These are phyloP conservation scores for Bolboschoenoplectus hybrid DNA, from an alignment of 202 grass and related monocot genomes.

Conservation along the genomic window DNA sequence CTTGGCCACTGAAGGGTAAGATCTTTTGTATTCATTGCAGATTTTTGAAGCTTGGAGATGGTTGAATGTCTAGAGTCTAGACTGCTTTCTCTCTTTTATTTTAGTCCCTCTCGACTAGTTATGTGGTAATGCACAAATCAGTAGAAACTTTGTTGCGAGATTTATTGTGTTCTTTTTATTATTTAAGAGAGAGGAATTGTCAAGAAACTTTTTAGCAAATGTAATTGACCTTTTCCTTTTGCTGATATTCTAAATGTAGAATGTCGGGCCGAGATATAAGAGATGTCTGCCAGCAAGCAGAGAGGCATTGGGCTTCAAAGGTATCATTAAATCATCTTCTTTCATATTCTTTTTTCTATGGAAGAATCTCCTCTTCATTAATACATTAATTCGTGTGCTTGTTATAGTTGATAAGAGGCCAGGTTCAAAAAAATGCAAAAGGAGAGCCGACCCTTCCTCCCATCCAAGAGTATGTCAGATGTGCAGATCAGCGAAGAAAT, in stretches of 20 bases:
- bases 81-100: too few species aligned
- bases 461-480: constrained; percentile 68
- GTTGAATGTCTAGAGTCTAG: not conserved
- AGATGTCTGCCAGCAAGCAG: constrained; percentile 93
- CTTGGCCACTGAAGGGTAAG: constrained; percentile 79
- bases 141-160: too few species aligned
- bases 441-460: constrained; percentile 62
- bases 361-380: not conserved
- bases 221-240: constrained; percentile 8
- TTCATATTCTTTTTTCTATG: not conserved
- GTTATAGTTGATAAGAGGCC: constrained; percentile 79
- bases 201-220: not conserved
- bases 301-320: constrained; percentile 96
- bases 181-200: not conserved
- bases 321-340: constrained; percentile 47
- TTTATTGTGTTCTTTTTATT: not conserved
- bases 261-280: constrained; percentile 97
- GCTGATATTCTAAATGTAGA: constrained; percentile 53
- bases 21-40: constrained; percentile 29
- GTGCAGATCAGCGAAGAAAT: constrained; percentile 60
- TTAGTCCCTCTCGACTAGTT: too few species aligned
- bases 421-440: constrained; percentile 55
- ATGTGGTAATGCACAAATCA: too few species aligned
- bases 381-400: constrained; percentile 26
- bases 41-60: not conserved